Conservation (phyloP, 2,329 filamentous ascomycete genomes). For the Periconia digitata region DNA sequence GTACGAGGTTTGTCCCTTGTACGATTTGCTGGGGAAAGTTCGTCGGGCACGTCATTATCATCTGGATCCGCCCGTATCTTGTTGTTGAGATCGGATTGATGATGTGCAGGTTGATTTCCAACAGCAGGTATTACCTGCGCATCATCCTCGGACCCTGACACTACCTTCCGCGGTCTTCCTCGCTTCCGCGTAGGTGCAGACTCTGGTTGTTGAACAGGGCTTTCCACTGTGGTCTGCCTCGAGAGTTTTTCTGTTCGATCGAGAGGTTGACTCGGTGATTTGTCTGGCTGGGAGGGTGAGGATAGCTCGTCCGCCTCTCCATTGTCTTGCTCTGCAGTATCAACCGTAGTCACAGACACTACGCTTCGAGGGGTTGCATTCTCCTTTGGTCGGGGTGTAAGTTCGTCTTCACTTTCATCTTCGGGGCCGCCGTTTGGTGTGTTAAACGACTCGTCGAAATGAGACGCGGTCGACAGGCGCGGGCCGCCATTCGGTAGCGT, state of each 20-base stretch:
- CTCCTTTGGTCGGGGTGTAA: conserved; percentile 22
- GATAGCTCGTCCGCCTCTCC: conserved; percentile 27
- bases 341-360: conserved; percentile 4
- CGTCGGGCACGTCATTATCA: conserved; percentile 15
- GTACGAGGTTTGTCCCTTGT: conserved; percentile 4
- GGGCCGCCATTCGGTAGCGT: conserved; percentile 16
- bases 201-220: neutral
- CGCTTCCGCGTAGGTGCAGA: conserved; percentile 4
- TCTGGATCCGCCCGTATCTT: conserved; percentile 9
- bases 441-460: conserved; percentile 11
- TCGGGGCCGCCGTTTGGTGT: conserved; percentile 17
- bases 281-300: conserved; percentile 7
- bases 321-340: conserved; percentile 9
- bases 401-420: conserved; percentile 32
- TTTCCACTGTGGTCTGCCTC: neutral
- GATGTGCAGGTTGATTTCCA: neutral
- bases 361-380: conserved; percentile 13
- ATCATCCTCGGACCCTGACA: conserved; percentile 2
- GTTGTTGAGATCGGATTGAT: neutral
- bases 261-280: neutral
- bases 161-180: conserved; percentile 15
- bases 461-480: conserved; percentile 15
- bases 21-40: conserved; percentile 23
- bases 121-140: conserved; percentile 15
- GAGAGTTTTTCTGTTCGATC: neutral